Percentiles rank a stretch among this genome's conserved stretches.
Conservation (phyloP, 768 basidiomycete species). For the Guyanaporus albipodus region DNA sequence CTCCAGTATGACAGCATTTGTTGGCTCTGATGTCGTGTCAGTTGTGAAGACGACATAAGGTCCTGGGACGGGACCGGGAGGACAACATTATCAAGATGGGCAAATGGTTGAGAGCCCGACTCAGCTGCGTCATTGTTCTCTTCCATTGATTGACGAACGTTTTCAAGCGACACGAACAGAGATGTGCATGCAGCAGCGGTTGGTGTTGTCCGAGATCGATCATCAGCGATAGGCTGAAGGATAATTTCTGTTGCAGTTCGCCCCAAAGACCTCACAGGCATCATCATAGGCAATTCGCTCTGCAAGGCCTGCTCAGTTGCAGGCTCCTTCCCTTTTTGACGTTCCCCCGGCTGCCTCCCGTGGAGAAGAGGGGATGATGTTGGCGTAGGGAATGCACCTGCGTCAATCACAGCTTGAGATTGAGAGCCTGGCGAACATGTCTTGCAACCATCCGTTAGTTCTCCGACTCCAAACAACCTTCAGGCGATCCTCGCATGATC, state of each 20-base stretch:
- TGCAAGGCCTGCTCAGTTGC: slow-evolving; percentile 2
- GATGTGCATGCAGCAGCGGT: slow-evolving; percentile 11
- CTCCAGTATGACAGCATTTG: not conserved
- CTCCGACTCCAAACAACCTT: slow-evolving; percentile 45
- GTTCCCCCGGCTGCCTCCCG: not conserved
- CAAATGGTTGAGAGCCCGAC: slow-evolving; percentile 10
- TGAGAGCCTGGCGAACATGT: slow-evolving; percentile 14
- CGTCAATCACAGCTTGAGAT: not conserved
- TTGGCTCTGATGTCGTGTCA: not conserved
- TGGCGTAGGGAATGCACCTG: slow-evolving; percentile 21
- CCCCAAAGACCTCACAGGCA: not conserved
- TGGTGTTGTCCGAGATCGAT: not conserved
- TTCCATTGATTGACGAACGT: not conserved
- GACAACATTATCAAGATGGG: slow-evolving; percentile 15
- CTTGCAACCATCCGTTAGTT: slow-evolving; percentile 17
- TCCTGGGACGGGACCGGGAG: not conserved
- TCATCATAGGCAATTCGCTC: not conserved
- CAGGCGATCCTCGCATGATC: slow-evolving; percentile 57
- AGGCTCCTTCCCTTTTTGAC: slow-evolving; percentile 4
- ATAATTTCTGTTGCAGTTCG: slow-evolving; percentile 1
- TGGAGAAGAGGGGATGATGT: slow-evolving; percentile 19
- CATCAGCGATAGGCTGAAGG: not conserved
- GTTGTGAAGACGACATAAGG: not conserved
- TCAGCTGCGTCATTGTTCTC: not conserved
- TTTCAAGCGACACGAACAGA: slow-evolving; percentile 10